Conservation (phyloP, 73 alveolate genomes). For the Stentor coeruleus region DNA sequence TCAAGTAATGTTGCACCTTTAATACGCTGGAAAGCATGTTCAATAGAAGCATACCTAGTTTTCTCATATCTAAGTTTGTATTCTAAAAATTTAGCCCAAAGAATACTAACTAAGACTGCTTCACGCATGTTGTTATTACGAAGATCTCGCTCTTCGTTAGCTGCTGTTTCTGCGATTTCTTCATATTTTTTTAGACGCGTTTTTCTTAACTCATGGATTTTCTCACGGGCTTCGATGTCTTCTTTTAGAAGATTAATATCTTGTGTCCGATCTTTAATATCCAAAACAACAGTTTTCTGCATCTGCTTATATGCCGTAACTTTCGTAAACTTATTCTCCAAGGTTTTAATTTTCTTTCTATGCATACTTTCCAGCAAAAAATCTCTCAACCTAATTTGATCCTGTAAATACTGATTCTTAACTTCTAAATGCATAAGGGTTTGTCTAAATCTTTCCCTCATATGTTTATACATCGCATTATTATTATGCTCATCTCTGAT, state of each 20-base stretch:
- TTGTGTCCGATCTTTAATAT: constrained; percentile 44
- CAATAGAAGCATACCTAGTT: constrained; percentile 49
- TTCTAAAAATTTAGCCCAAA: constrained; percentile 58
- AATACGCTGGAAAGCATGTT: constrained; percentile 56
- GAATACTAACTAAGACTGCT: constrained; percentile 35
- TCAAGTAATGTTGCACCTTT: constrained; percentile 53
- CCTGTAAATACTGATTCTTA: constrained; percentile 33
- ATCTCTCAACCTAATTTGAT: constrained; percentile 34
- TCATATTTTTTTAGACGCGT: constrained; percentile 42
- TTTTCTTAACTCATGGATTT: constrained; percentile 39
- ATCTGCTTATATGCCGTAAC: constrained; percentile 42
- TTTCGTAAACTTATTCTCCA: constrained; percentile 41
- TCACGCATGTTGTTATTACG: constrained; percentile 54
- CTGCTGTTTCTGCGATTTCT: constrained; percentile 74
- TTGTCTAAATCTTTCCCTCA: constrained; percentile 62
- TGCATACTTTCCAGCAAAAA: constrained; percentile 34
- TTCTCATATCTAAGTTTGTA: constrained; percentile 57
- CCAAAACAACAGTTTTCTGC: constrained; percentile 43
- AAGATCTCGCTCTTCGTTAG: constrained; percentile 61
- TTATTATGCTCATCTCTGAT: not conserved
- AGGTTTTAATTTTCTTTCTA: constrained; percentile 41
- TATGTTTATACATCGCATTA: constrained; percentile 27
- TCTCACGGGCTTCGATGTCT: constrained; percentile 48
- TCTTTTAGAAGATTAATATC: constrained; percentile 35
- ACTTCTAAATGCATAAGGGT: constrained; percentile 50